These are phyloP conservation scores for Cryphonectria carpinicola DNA, from an alignment of 2,329 filamentous ascomycete species.

Conservation along the genomic window DNA sequence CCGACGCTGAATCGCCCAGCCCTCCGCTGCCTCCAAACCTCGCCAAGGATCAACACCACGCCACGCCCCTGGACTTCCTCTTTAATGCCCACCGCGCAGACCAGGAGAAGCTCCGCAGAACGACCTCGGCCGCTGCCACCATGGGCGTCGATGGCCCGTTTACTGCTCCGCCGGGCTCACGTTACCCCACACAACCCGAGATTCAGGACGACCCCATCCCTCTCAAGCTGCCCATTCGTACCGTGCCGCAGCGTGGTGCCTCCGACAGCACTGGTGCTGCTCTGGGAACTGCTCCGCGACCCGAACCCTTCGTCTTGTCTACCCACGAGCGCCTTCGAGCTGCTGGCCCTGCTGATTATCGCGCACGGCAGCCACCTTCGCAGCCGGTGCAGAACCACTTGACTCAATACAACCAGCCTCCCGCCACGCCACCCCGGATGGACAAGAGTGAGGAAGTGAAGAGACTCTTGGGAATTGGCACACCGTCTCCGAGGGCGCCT, in stretches of 20 bases:
- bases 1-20: slow-evolving; percentile 55
- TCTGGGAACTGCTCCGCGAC: slow-evolving; percentile 8
- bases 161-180: slow-evolving; percentile 53
- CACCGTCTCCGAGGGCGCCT: slow-evolving; percentile 7
- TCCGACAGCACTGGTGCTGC: slow-evolving; percentile 22
- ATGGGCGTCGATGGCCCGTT: slow-evolving; percentile 47
- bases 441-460: slow-evolving; percentile 27
- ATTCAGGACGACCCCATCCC: slow-evolving; percentile 28
- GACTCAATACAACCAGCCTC: slow-evolving; percentile 2
- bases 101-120: slow-evolving; percentile 63
- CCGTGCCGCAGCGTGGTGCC: slow-evolving; percentile 36
- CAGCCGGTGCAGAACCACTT: not conserved
- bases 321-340: slow-evolving; percentile 16
- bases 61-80: slow-evolving; percentile 86
- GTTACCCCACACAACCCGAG: slow-evolving; percentile 32
- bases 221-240: slow-evolving; percentile 31
- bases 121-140: slow-evolving; percentile 53
- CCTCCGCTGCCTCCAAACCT: slow-evolving; percentile 45
- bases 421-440: slow-evolving; percentile 19
- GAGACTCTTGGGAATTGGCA: slow-evolving; percentile 22
- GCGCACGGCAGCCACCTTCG: slow-evolving; percentile 10
- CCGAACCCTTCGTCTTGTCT: slow-evolving; percentile 16
- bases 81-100: slow-evolving; percentile 87
- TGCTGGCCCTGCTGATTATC: slow-evolving; percentile 3
- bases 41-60: slow-evolving; percentile 46